Evolutionary conservation across 1,139 yeast genomes (phyloP).

Genomic region (Meyerozyma guilliermondii): DNA sequence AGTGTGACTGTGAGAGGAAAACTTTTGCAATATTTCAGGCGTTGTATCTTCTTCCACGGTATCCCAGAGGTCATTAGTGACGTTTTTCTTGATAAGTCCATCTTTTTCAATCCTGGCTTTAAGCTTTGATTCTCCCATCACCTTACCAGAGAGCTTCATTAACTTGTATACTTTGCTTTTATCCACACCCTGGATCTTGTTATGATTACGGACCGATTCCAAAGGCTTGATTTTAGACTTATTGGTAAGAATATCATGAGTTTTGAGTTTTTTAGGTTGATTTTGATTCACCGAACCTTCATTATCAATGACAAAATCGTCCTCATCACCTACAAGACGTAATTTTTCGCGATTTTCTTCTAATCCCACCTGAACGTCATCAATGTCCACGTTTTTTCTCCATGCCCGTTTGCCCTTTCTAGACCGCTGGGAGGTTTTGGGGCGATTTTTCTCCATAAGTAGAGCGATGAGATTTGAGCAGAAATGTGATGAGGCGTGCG

Average conservation of each 20-base stretch:
- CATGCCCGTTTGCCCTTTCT: constrained; percentile 93
- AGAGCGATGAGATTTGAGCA: neutral
- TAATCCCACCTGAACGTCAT: constrained; percentile 67
- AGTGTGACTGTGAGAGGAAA: constrained; percentile 47
- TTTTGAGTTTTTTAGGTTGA: constrained; percentile 49
- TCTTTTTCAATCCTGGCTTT: constrained; percentile 55
- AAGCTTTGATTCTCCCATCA: constrained; percentile 46
- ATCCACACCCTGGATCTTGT: constrained; percentile 59
- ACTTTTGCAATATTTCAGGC: constrained; percentile 36
- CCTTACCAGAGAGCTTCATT: constrained; percentile 73
- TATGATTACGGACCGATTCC: constrained; percentile 27
- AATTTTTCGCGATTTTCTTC: constrained; percentile 67
- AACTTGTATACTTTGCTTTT: constrained; percentile 64
- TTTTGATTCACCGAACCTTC: constrained; percentile 13
- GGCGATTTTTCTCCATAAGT: constrained; percentile 6
- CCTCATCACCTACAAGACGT: constrained; percentile 57
- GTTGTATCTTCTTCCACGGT: constrained; percentile 24
- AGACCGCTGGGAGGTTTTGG: constrained; percentile 50
- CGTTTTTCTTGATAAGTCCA: constrained; percentile 48
- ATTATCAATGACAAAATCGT: constrained; percentile 69
- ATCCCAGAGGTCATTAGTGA: constrained; percentile 63
- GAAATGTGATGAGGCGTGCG: neutral
- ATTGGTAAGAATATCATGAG: constrained; percentile 68
- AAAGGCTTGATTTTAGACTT: constrained; percentile 79
- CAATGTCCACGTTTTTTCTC: constrained; percentile 90